Evolutionary conservation across 768 basidiomycete species (phyloP).

Genomic region (Macrolepiota dolichaula): DNA sequence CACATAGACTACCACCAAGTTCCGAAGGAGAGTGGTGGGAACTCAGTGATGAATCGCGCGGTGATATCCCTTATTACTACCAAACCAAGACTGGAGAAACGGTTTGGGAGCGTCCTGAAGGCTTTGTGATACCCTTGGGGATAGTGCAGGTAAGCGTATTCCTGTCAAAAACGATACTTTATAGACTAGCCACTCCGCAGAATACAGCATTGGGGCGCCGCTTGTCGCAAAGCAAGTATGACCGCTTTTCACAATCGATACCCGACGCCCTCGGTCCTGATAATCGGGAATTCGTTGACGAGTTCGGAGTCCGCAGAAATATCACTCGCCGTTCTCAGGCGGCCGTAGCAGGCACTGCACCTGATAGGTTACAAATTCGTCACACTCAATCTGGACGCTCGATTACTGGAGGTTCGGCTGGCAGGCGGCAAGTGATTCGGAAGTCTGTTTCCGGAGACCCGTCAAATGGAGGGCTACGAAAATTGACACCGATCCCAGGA

Average conservation of each 20-base stretch:
- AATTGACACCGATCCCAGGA: constrained; percentile 63
- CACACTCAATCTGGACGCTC: constrained; percentile 30
- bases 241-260: constrained; percentile 38
- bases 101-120: constrained; percentile 87
- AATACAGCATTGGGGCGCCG: constrained; percentile 16
- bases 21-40: constrained; percentile 97
- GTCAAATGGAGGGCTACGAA: constrained; percentile 16
- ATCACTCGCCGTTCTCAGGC: constrained; percentile 33
- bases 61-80: constrained; percentile 89
- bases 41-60: constrained; percentile 77
- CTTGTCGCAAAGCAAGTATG: constrained; percentile 29
- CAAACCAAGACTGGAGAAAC: constrained; percentile 90
- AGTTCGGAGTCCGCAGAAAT: constrained; percentile 3
- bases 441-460: constrained; percentile 20
- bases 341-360: constrained; percentile 27
- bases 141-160: constrained; percentile 67
- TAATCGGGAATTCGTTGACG: constrained; percentile 21
- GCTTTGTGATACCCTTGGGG: constrained; percentile 88
- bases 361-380: constrained; percentile 21
- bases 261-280: constrained; percentile 20
- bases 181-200: constrained; percentile 1
- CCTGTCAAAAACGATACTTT: not conserved
- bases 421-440: constrained; percentile 20
- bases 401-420: constrained; percentile 11
- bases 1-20: constrained; percentile 70